Evolutionary conservation across 2,329 filamentous ascomycete species (phyloP).

Genomic region (Claviceps citrina): DNA sequence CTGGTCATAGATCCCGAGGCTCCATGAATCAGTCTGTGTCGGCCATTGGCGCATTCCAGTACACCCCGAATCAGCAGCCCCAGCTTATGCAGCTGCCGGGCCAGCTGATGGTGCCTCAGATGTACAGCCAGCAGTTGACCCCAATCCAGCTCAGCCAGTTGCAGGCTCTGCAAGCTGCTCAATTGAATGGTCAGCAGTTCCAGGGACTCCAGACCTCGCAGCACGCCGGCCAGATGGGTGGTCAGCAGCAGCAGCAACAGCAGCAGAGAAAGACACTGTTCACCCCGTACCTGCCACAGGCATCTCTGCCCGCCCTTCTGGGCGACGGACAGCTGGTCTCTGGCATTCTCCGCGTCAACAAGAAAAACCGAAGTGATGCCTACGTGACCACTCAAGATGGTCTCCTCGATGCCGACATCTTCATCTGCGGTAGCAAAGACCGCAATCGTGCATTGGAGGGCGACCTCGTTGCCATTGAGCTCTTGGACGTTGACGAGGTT

Average conservation of each 20-base stretch:
- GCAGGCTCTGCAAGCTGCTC: conserved; percentile 79
- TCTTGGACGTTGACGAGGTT: conserved; percentile 94
- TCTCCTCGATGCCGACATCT: conserved; percentile 87
- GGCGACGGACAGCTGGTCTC: conserved; percentile 88
- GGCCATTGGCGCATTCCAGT: conserved; percentile 75
- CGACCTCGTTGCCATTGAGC: conserved; percentile 86
- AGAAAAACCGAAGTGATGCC: conserved; percentile 97
- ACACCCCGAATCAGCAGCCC: conserved; percentile 54
- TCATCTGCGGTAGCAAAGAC: conserved; percentile 98
- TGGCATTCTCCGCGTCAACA: conserved; percentile 94
- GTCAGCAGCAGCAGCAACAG: conserved; percentile 49
- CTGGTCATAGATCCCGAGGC: conserved; percentile 71
- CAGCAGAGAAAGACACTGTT: conserved; percentile 97
- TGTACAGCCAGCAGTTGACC: conserved; percentile 81
- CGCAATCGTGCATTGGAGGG: conserved; percentile 93
- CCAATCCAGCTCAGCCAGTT: conserved; percentile 79
- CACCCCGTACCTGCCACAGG: conserved; percentile 92
- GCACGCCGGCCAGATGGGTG: conserved; percentile 51
- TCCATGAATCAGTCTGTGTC: conserved; percentile 81
- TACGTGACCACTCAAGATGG: conserved; percentile 89
- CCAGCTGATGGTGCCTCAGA: conserved; percentile 72
- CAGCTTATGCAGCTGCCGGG: conserved; percentile 76
- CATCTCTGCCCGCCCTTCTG: conserved; percentile 77
- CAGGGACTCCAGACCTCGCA: conserved; percentile 55
- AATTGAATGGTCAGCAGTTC: conserved; percentile 63